These are phyloP conservation scores for Vitis hybrid DNA, from an alignment of 177 flowering plant species.

Conservation along the genomic window DNA sequence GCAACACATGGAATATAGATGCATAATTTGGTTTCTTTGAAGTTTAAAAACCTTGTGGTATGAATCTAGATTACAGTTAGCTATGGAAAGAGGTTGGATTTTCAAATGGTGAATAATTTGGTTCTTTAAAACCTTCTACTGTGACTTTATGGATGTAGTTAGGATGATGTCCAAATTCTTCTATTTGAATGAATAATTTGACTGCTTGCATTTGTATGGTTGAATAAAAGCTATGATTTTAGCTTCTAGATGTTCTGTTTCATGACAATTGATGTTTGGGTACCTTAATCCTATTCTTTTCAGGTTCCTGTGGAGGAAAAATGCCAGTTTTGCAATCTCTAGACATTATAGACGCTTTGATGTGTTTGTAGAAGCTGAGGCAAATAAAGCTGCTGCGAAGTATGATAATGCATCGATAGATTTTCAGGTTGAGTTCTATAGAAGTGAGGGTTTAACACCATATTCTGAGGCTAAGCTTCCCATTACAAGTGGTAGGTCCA, in stretches of 20 bases:
- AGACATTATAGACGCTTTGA: constrained; percentile 51
- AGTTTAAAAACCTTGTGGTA: no score
- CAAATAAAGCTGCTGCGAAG: constrained; percentile 50
- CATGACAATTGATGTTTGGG: background rate
- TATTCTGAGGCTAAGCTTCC: constrained; percentile 47
- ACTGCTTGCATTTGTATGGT: background rate
- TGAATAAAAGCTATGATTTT: background rate
- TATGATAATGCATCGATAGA: constrained; percentile 49
- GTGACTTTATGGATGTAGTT: no score
- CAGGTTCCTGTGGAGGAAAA: constrained; percentile 53
- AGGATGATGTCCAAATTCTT: no score
- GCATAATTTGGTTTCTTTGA: no score
- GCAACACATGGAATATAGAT: no score
- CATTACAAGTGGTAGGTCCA: constrained; percentile 40
- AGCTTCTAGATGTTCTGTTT: background rate
- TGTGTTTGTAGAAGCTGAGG: constrained; percentile 47
- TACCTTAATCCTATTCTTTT: background rate
- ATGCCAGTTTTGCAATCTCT: constrained; percentile 50
- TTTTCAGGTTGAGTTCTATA: constrained; percentile 44
- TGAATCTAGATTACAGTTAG: no score
- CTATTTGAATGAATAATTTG: no score
- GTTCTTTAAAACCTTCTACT: no score
- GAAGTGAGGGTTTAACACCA: constrained; percentile 44
- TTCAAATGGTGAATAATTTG: no score
- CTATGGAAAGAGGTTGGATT: no score